Percentiles rank a stretch among this genome's conserved stretches.
phyloP scores from a whole-genome alignment of 164 flowering plant species.

The Berberis thunbergii region DNA sequence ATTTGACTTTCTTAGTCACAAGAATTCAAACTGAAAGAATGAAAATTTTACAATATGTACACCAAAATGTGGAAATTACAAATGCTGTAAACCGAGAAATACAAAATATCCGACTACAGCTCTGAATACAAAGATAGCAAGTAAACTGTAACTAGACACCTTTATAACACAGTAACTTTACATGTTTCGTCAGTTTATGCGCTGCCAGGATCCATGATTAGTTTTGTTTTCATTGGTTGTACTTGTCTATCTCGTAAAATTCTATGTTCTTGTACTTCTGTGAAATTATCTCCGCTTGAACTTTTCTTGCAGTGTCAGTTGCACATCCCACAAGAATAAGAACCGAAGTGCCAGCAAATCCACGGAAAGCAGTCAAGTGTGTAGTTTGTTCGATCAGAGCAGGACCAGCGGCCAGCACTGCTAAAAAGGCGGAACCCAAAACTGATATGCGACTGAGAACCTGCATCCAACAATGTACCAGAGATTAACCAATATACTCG shows the following conservation, averaged over 20 bases:
- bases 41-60: conserved; percentile 1
- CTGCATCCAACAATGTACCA: conserved; percentile 24
- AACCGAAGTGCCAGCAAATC: conserved; percentile 97
- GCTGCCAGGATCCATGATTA: neutral
- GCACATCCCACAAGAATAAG: conserved; percentile 99
- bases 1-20: no score
- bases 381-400: conserved; percentile 81
- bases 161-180: conserved; percentile 2
- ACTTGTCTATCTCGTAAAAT: conserved; percentile 57
- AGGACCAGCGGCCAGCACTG: conserved; percentile 93
- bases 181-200: neutral
- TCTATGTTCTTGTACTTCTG: conserved; percentile 97
- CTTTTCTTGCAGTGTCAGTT: conserved; percentile 96
- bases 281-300: conserved; percentile 95
- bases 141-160: neutral
- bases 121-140: neutral
- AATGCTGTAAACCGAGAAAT: neutral
- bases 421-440: conserved; percentile 87
- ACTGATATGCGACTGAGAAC: conserved; percentile 97
- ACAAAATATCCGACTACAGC: neutral
- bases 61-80: conserved; percentile 7
- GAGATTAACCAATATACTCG: neutral
- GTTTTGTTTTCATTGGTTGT: conserved; percentile 10
- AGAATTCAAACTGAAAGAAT: no score
- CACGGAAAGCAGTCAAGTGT: conserved; percentile 90